Percentiles rank a stretch among this genome's conserved stretches.
Evolutionary conservation across 192 early-diverging fungal genomes (phyloP).

Genomic region (Podila minutissima): DNA sequence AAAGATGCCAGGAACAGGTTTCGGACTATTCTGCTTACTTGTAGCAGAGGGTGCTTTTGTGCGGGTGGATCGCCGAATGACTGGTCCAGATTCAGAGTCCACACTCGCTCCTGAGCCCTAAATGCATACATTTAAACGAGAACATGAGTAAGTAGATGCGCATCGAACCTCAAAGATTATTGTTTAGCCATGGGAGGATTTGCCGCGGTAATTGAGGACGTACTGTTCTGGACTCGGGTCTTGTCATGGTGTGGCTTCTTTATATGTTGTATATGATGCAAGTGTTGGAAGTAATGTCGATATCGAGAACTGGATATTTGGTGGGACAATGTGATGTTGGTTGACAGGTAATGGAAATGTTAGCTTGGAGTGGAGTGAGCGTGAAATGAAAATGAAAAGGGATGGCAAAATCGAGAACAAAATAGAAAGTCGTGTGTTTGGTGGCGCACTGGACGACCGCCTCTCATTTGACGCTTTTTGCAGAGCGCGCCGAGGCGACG

Average conservation of each 20-base stretch:
- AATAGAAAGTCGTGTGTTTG: no score
- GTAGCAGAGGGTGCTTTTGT: neutral
- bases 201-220: neutral
- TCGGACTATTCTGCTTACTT: neutral
- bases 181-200: no score
- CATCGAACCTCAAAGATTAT: no score
- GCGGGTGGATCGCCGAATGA: constrained; percentile 17
- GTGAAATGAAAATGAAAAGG: neutral
- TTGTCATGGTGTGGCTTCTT: neutral
- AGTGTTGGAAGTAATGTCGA: no score
- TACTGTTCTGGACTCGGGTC: neutral
- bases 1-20: neutral
- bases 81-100: neutral
- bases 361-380: neutral
- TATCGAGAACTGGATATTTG: no score
- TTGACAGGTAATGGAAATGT: neutral
- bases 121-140: neutral
- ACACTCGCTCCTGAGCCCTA: neutral
- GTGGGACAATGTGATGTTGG: neutral
- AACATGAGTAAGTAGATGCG: neutral
- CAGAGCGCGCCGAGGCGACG: no score
- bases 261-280: neutral
- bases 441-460: no score
- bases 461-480: no score
- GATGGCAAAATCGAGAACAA: neutral